These are phyloP conservation scores for Biscutella laevigata DNA, from an alignment of 441 rosid species.

Conservation along the genomic window DNA sequence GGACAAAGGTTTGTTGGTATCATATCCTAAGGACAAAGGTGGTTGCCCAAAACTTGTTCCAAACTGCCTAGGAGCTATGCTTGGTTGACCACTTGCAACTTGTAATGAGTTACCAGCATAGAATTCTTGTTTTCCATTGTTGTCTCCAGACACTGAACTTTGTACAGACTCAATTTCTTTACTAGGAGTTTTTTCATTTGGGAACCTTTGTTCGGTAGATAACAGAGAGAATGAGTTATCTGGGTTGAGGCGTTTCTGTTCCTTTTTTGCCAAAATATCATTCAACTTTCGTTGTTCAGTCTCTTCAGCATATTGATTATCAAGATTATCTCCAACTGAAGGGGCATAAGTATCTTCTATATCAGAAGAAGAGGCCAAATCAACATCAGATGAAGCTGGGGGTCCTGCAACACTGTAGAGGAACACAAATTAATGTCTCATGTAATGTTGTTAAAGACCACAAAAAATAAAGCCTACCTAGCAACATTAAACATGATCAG, in stretches of 20 bases:
- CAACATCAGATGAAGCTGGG: constrained; percentile 28
- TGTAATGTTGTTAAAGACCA: constrained; percentile 14
- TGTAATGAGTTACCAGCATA: constrained; percentile 24
- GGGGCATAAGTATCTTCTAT: constrained; percentile 40
- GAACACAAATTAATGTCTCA: constrained; percentile 25
- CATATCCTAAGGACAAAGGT: no score
- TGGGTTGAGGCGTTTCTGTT: constrained; percentile 5
- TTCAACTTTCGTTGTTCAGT: constrained; percentile 27
- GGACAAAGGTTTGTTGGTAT: constrained; percentile 29
- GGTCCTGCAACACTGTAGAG: constrained; percentile 40
- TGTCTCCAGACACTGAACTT: constrained; percentile 28
- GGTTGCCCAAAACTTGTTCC: constrained; percentile 35
- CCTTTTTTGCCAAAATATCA: constrained; percentile 19
- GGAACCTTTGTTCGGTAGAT: constrained; percentile 20
- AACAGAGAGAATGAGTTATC: constrained; percentile 26
- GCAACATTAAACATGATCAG: constrained; percentile 71
- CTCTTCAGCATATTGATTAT: constrained; percentile 28
- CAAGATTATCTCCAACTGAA: constrained; percentile 22
- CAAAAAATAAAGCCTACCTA: constrained; percentile 40
- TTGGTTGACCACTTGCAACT: constrained; percentile 30
- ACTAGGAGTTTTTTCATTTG: constrained; percentile 11
- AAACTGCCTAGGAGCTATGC: constrained; percentile 25
- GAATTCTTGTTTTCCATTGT: constrained; percentile 28
- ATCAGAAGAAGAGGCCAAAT: constrained; percentile 38
- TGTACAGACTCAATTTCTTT: constrained; percentile 28